Conservation (phyloP, 2,329 filamentous ascomycete species). For the Emmonsiellopsis sp. region DNA sequence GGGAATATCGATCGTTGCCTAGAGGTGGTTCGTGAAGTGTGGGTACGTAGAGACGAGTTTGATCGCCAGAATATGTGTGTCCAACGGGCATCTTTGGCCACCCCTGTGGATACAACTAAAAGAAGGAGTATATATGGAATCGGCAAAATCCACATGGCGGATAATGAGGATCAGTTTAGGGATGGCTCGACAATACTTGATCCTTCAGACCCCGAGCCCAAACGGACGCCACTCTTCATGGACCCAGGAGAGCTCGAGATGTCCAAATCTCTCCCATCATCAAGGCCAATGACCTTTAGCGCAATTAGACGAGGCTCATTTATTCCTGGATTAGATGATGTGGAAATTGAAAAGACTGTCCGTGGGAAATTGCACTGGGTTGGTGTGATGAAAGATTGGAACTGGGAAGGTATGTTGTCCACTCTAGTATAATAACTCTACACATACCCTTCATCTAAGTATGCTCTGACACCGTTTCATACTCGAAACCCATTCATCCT, state of each 20-base stretch:
- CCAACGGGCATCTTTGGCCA: constrained; percentile 17
- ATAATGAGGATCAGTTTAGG: background rate
- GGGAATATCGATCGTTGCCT: constrained; percentile 58
- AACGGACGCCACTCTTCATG: constrained; percentile 7
- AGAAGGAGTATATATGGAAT: background rate
- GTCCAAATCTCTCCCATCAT: background rate
- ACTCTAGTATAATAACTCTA: background rate
- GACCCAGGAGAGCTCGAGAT: constrained; percentile 12
- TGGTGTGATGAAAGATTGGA: constrained; percentile 61
- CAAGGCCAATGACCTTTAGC: constrained; percentile 8
- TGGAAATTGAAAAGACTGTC: constrained; percentile 55
- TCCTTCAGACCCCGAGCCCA: background rate
- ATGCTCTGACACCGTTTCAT: background rate
- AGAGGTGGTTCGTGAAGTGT: constrained; percentile 57
- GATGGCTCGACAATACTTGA: background rate
- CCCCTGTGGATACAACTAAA: constrained; percentile 13
- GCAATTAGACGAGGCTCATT: constrained; percentile 20
- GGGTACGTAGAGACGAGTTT: constrained; percentile 51
- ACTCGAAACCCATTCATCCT: no score
- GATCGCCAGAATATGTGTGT: constrained; percentile 29
- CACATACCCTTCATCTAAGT: background rate
- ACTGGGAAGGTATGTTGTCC: constrained; percentile 52
- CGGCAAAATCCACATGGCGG: background rate
- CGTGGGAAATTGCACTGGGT: constrained; percentile 59
- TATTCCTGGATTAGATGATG: constrained; percentile 29